Percentiles rank a stretch among this genome's conserved stretches.
Conservation (phyloP, 129 eudicot species). For the Ambrosia artemisiifolia region DNA sequence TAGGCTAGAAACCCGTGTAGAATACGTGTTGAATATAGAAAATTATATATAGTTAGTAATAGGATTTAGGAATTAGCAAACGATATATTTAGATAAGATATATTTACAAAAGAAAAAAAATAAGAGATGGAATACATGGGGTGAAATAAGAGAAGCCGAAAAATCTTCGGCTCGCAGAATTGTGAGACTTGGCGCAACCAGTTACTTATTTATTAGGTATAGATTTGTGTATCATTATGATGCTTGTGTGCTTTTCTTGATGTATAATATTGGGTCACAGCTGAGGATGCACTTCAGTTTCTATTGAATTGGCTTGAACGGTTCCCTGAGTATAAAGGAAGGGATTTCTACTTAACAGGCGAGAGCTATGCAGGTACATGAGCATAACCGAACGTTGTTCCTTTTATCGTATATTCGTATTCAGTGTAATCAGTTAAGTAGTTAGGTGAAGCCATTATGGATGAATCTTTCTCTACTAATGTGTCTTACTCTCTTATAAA, state of each 20-base stretch:
- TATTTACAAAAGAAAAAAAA: no score
- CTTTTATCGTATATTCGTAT: background rate
- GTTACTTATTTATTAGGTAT: no score
- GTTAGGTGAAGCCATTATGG: background rate
- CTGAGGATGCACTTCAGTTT: conserved; percentile 73
- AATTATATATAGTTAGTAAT: no score
- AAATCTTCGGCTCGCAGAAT: no score
- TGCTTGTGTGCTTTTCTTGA: conserved; percentile 3
- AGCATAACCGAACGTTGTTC: background rate
- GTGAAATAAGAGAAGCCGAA: no score
- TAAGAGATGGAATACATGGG: no score
- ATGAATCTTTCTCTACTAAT: background rate
- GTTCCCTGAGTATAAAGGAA: conserved; percentile 89
- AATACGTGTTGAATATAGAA: no score
- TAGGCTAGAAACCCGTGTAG: no score
- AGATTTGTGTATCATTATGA: background rate
- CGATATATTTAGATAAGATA: no score
- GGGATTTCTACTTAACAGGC: conserved; percentile 82
- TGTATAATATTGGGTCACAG: conserved; percentile 39
- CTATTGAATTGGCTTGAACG: conserved; percentile 81
- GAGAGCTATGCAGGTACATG: conserved; percentile 92
- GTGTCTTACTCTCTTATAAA: no score
- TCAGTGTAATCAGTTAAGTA: background rate
- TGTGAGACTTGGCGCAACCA: no score
- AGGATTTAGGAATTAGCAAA: no score